These are phyloP conservation scores for Pugionium dolabratum DNA, from an alignment of 345 rosid species.

Conservation along the genomic window DNA sequence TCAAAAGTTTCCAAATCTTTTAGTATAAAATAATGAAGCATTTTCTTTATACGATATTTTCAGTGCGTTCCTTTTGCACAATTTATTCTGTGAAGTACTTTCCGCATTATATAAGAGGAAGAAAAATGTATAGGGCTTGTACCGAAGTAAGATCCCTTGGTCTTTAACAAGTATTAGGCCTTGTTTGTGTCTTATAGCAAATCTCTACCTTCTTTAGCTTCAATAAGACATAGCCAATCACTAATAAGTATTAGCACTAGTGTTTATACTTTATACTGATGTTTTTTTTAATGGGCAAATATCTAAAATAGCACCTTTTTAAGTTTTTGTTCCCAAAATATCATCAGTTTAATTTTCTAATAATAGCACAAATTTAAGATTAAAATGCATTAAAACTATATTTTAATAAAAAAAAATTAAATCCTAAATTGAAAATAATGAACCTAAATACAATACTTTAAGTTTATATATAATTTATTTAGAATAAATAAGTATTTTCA, in stretches of 20 bases:
- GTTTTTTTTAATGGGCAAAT: no score
- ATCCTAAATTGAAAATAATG: no score
- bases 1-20: conserved; percentile 9
- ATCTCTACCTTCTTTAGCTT: conserved; percentile 16
- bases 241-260: no score
- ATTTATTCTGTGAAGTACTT: conserved; percentile 29
- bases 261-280: background rate
- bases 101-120: background rate
- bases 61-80: background rate
- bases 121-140: conserved; percentile 28
- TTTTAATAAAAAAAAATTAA: no score
- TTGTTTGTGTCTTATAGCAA: conserved; percentile 24
- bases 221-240: conserved; percentile 1
- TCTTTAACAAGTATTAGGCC: background rate
- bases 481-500: no score
- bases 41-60: background rate
- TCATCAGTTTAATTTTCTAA: no score
- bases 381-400: no score
- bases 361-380: no score
- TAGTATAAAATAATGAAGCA: conserved; percentile 3
- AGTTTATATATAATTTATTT: no score
- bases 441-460: no score
- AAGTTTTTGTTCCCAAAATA: no score
- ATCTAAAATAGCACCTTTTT: no score
- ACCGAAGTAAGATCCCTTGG: background rate